These are phyloP conservation scores for Citrus reticulata DNA, from an alignment of 345 rosid genomes.

Conservation along the genomic window DNA sequence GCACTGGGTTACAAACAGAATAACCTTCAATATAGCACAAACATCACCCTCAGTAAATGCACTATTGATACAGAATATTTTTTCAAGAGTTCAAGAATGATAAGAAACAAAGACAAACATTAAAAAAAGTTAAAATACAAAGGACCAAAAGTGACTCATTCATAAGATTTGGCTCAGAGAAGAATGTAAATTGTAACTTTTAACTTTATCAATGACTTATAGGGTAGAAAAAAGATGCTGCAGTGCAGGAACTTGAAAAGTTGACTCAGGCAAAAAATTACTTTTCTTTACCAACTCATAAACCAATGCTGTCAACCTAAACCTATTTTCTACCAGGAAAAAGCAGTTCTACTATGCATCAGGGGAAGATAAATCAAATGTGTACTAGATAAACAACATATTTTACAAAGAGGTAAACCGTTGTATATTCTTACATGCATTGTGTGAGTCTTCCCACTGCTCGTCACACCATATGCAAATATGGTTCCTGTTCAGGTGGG, in stretches of 20 bases:
- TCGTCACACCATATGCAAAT: slow-evolving; percentile 98
- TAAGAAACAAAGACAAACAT: neutral
- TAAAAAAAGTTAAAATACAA: neutral
- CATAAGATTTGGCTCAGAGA: neutral
- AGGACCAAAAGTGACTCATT: neutral
- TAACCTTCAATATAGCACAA: neutral
- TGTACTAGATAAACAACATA: neutral
- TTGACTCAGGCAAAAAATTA: neutral
- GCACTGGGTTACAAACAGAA: neutral
- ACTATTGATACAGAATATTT: neutral
- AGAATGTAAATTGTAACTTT: neutral
- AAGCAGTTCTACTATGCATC: neutral
- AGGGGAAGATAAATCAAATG: neutral
- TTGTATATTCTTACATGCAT: slow-evolving; percentile 81
- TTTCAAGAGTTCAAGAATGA: neutral
- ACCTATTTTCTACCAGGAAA: neutral
- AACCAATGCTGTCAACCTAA: neutral
- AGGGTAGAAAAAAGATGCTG: neutral
- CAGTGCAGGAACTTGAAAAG: neutral
- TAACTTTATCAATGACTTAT: neutral
- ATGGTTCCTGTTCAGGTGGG: slow-evolving; percentile 67
- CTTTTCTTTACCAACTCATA: neutral
- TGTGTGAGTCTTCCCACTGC: slow-evolving; percentile 99
- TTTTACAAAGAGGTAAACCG: neutral
- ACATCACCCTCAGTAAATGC: neutral